Evolutionary conservation across 148 eudicot species (phyloP), one percentile per base, ranked within the genome.

Genomic region (Vaccinium vitisidaea): DNA sequence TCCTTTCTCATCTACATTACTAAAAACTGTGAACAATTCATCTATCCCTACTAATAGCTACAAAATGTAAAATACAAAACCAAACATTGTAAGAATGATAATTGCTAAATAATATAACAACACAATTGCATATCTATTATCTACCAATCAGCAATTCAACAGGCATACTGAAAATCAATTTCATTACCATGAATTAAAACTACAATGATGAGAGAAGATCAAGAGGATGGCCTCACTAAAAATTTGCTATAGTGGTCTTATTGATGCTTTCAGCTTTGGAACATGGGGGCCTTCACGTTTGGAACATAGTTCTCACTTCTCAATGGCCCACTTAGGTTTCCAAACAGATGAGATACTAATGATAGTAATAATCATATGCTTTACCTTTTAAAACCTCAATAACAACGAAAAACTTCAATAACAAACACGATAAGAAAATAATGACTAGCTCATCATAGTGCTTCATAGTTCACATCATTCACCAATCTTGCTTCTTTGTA

Each of bases 401-500:
- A 46, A 69, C 74, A 16, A 48, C 46, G 39, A n/a, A 18, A 59
- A 27, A 67, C 25, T 49, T 75, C 79, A 46, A 21, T 32, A 32
- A 32, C 36, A 30, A 75, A 75, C n/a, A n/a, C 1, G 14, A 75
- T 75, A 4, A 3, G 30, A 75, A 73, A 52, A 77, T 77, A 49
- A 77, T 32, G 14, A 49, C 12, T 36, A 74, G 25, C 30, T 30
- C 46, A 39, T 39, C 19, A 32, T 25, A 23, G 58, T 23, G 9
- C 74, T 32, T 32, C 36, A 32, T 32, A 32, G 36, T 30, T 12
- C 18, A 27, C 16, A 30, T 69, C 39, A 69, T 27, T 30, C 74
- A 69, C 18, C 39, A 73, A 71, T 73, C 70, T 73, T 73, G n/a
- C 74, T 73, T 73, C 77, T 73, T 14, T n/a, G n/a, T n/a, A n/a